A percentile compares a stretch with the other conserved stretches of the same genome.
Evolutionary conservation across 2,329 filamentous ascomycete genomes (phyloP).

Genomic region (Bipolaris sorokiniana): DNA sequence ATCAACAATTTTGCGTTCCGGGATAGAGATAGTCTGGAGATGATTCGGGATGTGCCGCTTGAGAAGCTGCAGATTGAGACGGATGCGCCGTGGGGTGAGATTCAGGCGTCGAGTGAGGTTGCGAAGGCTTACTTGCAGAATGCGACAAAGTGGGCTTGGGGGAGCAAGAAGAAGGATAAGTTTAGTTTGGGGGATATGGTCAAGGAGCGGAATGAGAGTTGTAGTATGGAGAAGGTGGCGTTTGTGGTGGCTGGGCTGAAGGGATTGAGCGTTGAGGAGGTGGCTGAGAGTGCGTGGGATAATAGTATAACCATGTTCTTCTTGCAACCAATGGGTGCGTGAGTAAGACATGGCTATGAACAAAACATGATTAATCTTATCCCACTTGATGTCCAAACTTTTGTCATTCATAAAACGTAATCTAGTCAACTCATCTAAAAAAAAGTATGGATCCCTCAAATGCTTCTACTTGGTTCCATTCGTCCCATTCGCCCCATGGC

Average conservation of each 20-base stretch:
- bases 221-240: conserved; percentile 56
- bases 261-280: conserved; percentile 51
- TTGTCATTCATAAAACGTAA: not conserved
- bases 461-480: not conserved
- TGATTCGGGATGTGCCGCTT: conserved; percentile 53
- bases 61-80: conserved; percentile 56
- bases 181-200: conserved; percentile 56
- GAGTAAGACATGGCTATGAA: too few relatives aligned
- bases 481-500: not conserved
- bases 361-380: too few relatives aligned
- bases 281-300: conserved; percentile 50
- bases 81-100: conserved; percentile 58
- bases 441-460: too few relatives aligned
- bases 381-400: too few relatives aligned
- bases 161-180: conserved; percentile 58
- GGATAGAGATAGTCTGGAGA: conserved; percentile 49
- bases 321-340: not conserved
- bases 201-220: conserved; percentile 61
- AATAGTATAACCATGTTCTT: conserved; percentile 42
- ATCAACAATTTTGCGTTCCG: conserved; percentile 60
- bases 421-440: not conserved
- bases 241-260: conserved; percentile 58
- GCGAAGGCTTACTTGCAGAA: conserved; percentile 53
- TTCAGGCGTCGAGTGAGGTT: conserved; percentile 46
- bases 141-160: conserved; percentile 46